Evolutionary conservation across 257 asterid species (phyloP).

Genomic region (Fraxinus excelsior): DNA sequence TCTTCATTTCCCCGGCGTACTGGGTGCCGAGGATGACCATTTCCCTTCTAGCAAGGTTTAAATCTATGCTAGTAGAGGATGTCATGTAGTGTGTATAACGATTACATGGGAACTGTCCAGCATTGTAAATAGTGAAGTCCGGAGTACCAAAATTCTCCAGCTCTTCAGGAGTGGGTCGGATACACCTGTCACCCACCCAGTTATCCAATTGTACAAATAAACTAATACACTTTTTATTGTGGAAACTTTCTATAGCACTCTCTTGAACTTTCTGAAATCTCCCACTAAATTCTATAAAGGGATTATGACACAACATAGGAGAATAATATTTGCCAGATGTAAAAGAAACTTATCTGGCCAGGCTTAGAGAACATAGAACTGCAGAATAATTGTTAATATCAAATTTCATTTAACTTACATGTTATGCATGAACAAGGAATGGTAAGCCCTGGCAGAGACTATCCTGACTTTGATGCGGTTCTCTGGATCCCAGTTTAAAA

Average conservation of each 20-base stretch:
- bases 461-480: slow-evolving; percentile 94
- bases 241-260: slow-evolving; percentile 29
- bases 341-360: slow-evolving; percentile 43
- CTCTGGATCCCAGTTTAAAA: slow-evolving; percentile 94
- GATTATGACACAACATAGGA: slow-evolving; percentile 11
- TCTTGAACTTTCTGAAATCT: slow-evolving; percentile 24
- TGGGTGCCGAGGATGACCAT: slow-evolving; percentile 99
- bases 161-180: slow-evolving; percentile 99
- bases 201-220: slow-evolving; percentile 46
- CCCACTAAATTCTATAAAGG: slow-evolving; percentile 16
- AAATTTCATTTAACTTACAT: slow-evolving; percentile 34
- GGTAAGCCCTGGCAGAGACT: slow-evolving; percentile 96
- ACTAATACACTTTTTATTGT: slow-evolving; percentile 25
- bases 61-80: slow-evolving; percentile 97
- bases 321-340: slow-evolving; percentile 7
- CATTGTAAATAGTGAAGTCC: slow-evolving; percentile 99
- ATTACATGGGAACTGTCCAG: slow-evolving; percentile 98
- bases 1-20: slow-evolving; percentile 99
- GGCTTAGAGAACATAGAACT: slow-evolving; percentile 34
- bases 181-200: slow-evolving; percentile 94
- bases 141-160: slow-evolving; percentile 98
- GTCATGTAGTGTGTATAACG: slow-evolving; percentile 99
- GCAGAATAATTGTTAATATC: not conserved
- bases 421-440: slow-evolving; percentile 67
- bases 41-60: slow-evolving; percentile 83